Conservation (phyloP, 306 rosid genomes). For the Castanopsis chinensis region DNA sequence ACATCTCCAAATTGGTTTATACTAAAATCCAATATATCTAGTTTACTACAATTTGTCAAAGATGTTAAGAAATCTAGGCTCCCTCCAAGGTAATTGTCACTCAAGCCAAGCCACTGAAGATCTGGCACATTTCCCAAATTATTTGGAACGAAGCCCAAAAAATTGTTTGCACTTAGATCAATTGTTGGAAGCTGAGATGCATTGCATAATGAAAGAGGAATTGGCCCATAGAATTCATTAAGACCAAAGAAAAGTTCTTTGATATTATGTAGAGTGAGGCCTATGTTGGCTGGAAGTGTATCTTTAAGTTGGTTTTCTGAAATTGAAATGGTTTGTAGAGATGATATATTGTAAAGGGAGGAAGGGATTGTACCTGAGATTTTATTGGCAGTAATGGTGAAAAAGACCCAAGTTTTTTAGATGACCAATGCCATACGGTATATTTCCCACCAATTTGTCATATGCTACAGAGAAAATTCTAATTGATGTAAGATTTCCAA, state of each 20-base stretch:
- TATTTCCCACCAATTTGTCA: neutral
- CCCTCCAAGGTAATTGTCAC: conserved; percentile 14
- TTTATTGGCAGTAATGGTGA: neutral
- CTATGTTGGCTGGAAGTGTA: neutral
- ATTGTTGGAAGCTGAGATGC: conserved; percentile 8
- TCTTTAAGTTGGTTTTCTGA: neutral
- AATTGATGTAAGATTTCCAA: conserved; percentile 16
- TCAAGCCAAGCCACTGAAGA: neutral
- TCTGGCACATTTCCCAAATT: conserved; percentile 13
- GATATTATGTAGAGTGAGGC: conserved; percentile 4
- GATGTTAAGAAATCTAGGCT: conserved; percentile 26
- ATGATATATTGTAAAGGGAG: too few species aligned
- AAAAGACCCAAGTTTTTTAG: neutral
- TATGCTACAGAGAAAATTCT: neutral
- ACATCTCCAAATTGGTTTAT: conserved; percentile 34
- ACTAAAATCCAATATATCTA: neutral
- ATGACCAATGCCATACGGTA: conserved; percentile 10
- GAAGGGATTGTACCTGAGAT: neutral
- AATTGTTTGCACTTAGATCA: neutral
- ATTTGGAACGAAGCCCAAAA: conserved; percentile 21
- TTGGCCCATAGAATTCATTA: conserved; percentile 30
- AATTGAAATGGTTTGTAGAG: too few species aligned
- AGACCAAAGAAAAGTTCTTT: neutral
- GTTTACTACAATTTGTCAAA: conserved; percentile 26
- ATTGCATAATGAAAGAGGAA: conserved; percentile 34